Conservation (phyloP, 768 basidiomycete genomes). For the Neoboletus subvelutipes region DNA sequence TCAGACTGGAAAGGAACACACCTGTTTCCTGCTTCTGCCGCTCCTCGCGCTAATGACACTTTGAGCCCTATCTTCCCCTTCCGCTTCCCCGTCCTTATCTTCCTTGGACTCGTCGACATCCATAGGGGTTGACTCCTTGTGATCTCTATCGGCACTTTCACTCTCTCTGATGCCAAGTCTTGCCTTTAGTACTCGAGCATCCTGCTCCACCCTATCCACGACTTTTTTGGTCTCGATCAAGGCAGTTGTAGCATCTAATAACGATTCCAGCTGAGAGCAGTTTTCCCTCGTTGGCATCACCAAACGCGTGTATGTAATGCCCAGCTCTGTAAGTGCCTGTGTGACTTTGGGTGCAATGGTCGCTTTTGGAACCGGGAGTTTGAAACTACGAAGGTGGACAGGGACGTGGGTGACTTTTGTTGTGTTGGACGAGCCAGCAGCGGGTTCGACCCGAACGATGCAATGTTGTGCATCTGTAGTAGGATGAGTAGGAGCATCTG, state of each 20-base stretch:
- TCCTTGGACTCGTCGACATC: slow-evolving; percentile 49
- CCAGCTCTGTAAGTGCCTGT: slow-evolving; percentile 74
- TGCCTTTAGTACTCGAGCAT: slow-evolving; percentile 69
- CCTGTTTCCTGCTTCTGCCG: slow-evolving; percentile 59
- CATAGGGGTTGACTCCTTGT: slow-evolving; percentile 44
- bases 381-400: slow-evolving; percentile 83
- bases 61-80: slow-evolving; percentile 59
- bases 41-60: slow-evolving; percentile 63
- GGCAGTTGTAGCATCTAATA: slow-evolving; percentile 68
- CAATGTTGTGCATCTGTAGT: slow-evolving; percentile 64
- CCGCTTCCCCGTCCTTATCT: slow-evolving; percentile 37
- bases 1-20: slow-evolving; percentile 6
- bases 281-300: slow-evolving; percentile 95
- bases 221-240: slow-evolving; percentile 89
- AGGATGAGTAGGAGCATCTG: slow-evolving; percentile 15
- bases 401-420: slow-evolving; percentile 78
- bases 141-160: slow-evolving; percentile 39
- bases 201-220: slow-evolving; percentile 84
- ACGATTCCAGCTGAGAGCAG: slow-evolving; percentile 64
- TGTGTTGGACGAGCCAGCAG: slow-evolving; percentile 38
- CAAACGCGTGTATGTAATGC: slow-evolving; percentile 67
- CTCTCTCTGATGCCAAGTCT: slow-evolving; percentile 55
- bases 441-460: slow-evolving; percentile 66
- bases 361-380: slow-evolving; percentile 77
- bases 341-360: slow-evolving; percentile 73